A percentile compares a stretch with the other conserved stretches of the same genome.
Evolutionary conservation across 371 early-diverging fungal species (phyloP).

Genomic region (Mucor irregularis): DNA sequence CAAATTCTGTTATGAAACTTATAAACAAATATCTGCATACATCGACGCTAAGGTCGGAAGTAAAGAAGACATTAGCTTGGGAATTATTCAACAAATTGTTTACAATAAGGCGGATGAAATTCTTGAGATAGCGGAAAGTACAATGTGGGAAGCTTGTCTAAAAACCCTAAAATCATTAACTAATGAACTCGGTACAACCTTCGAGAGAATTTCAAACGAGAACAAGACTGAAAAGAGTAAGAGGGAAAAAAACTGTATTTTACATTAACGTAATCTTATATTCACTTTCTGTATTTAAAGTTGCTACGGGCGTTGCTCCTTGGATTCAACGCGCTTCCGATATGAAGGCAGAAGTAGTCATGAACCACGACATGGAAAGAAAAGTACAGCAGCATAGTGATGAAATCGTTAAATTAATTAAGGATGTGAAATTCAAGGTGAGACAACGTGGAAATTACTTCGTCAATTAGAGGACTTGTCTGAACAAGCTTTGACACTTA

Average conservation of each 20-base stretch:
- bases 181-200: constrained; percentile 41
- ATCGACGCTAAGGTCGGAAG: constrained; percentile 37
- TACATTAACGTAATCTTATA: no score
- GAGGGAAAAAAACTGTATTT: constrained; percentile 2
- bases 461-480: constrained; percentile 69
- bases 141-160: constrained; percentile 65
- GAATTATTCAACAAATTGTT: constrained; percentile 50
- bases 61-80: constrained; percentile 46
- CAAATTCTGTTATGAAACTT: constrained; percentile 43
- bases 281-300: constrained; percentile 18
- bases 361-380: constrained; percentile 76
- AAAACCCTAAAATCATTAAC: constrained; percentile 52
- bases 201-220: constrained; percentile 46
- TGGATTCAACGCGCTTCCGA: constrained; percentile 82
- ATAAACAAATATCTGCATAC: constrained; percentile 34
- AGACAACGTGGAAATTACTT: constrained; percentile 51
- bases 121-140: constrained; percentile 54
- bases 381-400: constrained; percentile 76
- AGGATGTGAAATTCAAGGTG: constrained; percentile 68
- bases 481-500: constrained; percentile 56
- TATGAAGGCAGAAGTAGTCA: constrained; percentile 73
- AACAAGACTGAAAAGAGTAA: constrained; percentile 53
- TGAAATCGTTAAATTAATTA: constrained; percentile 74
- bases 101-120: constrained; percentile 53
- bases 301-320: constrained; percentile 59